These are phyloP conservation scores for Oryza officinalis DNA, from an alignment of 176 grass and related monocot species.

Conservation along the genomic window DNA sequence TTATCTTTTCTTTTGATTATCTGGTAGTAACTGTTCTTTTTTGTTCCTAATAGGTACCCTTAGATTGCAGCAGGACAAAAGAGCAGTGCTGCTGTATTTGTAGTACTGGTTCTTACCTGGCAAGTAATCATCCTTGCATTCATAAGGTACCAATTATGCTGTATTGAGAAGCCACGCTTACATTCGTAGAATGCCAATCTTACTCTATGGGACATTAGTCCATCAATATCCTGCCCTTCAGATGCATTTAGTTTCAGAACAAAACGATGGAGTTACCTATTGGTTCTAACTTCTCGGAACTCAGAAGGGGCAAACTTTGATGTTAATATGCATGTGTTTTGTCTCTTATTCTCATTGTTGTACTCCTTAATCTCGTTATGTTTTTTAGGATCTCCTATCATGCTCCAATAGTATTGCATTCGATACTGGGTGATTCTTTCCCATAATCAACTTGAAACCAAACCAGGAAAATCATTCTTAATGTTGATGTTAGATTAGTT, in stretches of 20 bases:
- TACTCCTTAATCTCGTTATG: too few relatives aligned
- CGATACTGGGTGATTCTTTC: too few relatives aligned
- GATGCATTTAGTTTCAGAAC: background rate
- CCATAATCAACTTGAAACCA: background rate
- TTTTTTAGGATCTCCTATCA: too few relatives aligned
- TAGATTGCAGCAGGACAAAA: constrained; percentile 92
- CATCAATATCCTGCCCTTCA: background rate
- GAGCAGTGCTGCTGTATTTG: constrained; percentile 61
- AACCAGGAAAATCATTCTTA: background rate
- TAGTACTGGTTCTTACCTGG: constrained; percentile 71
- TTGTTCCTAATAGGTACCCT: constrained; percentile 60
- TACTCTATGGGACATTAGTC: background rate
- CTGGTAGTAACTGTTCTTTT: background rate
- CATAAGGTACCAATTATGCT: background rate
- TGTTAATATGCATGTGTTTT: too few relatives aligned
- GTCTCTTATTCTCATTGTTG: too few relatives aligned
- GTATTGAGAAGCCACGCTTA: background rate
- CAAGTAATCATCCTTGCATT: constrained; percentile 32
- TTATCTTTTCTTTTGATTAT: constrained; percentile 18
- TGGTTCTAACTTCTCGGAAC: constrained; percentile 13
- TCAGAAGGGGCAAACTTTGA: background rate
- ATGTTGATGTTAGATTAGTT: background rate
- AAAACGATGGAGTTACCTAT: background rate
- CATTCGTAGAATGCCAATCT: background rate
- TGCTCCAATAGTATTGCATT: too few relatives aligned